Evolutionary conservation across 2,329 filamentous ascomycete species (phyloP).

Genomic region (Ceratocystis cacaofunesta): DNA sequence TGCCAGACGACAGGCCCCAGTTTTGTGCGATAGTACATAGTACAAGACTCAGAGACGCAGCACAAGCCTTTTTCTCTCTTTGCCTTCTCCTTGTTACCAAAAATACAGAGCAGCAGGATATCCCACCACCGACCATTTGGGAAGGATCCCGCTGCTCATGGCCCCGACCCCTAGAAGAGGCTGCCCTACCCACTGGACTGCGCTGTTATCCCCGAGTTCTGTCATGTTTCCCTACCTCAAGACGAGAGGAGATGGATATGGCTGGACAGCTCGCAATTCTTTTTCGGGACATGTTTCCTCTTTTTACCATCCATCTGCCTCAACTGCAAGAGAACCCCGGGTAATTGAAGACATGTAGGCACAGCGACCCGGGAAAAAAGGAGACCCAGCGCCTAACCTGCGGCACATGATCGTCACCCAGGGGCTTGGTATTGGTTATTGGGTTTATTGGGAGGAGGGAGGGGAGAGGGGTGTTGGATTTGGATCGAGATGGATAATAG

Average conservation of each 20-base stretch:
- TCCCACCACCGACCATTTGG: neutral
- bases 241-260: neutral
- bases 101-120: neutral
- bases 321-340: neutral
- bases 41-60: too few species aligned
- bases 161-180: neutral
- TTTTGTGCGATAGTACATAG: too few species aligned
- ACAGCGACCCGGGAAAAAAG: neutral
- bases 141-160: neutral
- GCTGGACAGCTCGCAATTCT: neutral
- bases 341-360: neutral
- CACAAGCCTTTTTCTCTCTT: too few species aligned
- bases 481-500: neutral
- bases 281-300: neutral
- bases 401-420: constrained; percentile 1
- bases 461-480: neutral
- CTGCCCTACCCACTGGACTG: too few species aligned
- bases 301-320: neutral
- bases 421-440: neutral
- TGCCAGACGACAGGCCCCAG: too few species aligned
- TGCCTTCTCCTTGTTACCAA: neutral
- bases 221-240: too few species aligned
- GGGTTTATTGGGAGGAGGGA: neutral
- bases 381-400: neutral
- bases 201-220: too few species aligned